phyloP scores from a whole-genome alignment of 306 rosid genomes.

The Dryas octopetala region DNA sequence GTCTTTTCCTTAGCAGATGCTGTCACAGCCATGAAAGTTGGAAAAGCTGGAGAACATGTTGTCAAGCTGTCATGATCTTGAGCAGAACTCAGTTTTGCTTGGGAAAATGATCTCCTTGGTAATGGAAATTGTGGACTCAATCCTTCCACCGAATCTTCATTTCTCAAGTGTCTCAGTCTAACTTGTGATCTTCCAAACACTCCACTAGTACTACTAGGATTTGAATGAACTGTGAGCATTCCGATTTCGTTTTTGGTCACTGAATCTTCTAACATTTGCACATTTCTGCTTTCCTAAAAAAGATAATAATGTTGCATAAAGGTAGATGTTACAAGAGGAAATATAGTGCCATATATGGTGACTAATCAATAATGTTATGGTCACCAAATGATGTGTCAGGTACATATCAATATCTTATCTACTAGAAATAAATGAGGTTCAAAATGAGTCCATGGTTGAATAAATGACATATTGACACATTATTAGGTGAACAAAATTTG shows the following conservation, averaged over 20 bases:
- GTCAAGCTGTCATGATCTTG: conserved; percentile 29
- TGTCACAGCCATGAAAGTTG: conserved; percentile 54
- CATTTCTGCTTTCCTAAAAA: conserved; percentile 57
- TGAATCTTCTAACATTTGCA: conserved; percentile 43
- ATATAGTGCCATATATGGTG: no score
- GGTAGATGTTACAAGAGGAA: neutral
- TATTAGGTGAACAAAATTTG: no score
- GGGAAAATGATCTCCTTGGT: conserved; percentile 60
- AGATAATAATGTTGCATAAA: neutral
- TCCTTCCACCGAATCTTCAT: conserved; percentile 33
- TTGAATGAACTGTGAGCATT: conserved; percentile 30
- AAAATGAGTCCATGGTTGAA: no score
- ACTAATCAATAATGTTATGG: no score
- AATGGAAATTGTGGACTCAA: conserved; percentile 33
- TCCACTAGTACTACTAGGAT: conserved; percentile 3
- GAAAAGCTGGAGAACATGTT: conserved; percentile 55
- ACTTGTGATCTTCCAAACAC: conserved; percentile 30
- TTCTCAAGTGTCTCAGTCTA: conserved; percentile 22
- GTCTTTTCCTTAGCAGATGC: conserved; percentile 64
- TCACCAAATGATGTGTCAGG: no score
- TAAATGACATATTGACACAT: no score
- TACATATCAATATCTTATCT: no score
- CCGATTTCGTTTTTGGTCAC: conserved; percentile 26
- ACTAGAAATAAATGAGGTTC: no score
- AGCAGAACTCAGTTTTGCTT: conserved; percentile 32